Conservation (phyloP, 768 basidiomycete species). For the Dictyophora rubrovolvata region DNA sequence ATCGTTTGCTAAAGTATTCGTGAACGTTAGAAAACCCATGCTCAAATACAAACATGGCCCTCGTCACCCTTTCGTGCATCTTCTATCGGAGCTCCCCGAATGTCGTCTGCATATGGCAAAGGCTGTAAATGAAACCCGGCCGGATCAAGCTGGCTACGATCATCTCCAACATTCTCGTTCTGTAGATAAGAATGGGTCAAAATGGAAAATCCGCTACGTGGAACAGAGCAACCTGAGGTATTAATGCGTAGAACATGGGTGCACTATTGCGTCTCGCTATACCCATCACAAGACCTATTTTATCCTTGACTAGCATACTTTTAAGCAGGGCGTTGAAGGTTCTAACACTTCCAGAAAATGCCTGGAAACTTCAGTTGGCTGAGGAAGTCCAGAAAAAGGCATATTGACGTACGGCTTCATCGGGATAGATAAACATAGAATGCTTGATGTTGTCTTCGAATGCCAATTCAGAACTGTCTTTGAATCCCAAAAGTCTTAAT, state of each 20-base stretch:
- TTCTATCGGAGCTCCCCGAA: slow-evolving; percentile 67
- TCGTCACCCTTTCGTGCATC: slow-evolving; percentile 49
- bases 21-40: slow-evolving; percentile 3
- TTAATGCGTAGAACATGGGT: slow-evolving; percentile 72
- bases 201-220: not conserved
- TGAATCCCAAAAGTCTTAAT: slow-evolving; percentile 90
- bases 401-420: slow-evolving; percentile 57
- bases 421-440: slow-evolving; percentile 83
- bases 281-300: slow-evolving; percentile 69
- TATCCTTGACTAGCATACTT: slow-evolving; percentile 70
- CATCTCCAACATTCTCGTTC: slow-evolving; percentile 61
- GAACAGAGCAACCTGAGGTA: slow-evolving; percentile 55
- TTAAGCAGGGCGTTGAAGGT: slow-evolving; percentile 83
- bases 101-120: slow-evolving; percentile 92
- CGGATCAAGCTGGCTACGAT: slow-evolving; percentile 65
- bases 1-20: slow-evolving; percentile 45
- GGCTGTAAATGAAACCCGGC: slow-evolving; percentile 89
- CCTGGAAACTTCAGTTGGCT: slow-evolving; percentile 24
- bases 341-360: slow-evolving; percentile 83
- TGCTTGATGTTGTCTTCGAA: slow-evolving; percentile 93
- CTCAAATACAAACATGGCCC: not conserved
- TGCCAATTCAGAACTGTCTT: slow-evolving; percentile 51
- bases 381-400: not conserved
- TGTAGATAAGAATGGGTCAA: slow-evolving; percentile 19
- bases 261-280: slow-evolving; percentile 60